These are phyloP conservation scores for Ceriops tagal DNA, from an alignment of 345 rosid genomes.

Conservation along the genomic window DNA sequence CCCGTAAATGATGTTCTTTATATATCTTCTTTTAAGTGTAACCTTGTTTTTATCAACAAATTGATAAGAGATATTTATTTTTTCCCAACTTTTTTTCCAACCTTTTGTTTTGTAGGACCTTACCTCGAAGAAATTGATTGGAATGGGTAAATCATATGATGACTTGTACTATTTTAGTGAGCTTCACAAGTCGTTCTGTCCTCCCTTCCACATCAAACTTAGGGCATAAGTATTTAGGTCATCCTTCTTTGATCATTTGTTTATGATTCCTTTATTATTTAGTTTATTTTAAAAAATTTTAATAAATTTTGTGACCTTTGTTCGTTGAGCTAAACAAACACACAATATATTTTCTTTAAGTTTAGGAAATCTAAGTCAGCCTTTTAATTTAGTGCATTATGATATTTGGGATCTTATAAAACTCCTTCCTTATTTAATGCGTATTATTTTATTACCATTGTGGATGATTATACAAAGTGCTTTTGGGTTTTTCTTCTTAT, in stretches of 20 bases:
- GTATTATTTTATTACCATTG: background rate
- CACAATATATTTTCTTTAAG: background rate
- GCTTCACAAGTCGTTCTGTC: background rate
- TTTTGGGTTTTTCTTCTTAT: background rate
- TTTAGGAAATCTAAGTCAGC: background rate
- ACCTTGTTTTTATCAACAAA: background rate
- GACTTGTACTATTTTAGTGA: constrained; percentile 2
- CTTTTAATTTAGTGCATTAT: background rate
- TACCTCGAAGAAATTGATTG: background rate
- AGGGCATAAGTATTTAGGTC: background rate
- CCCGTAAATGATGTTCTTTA: background rate
- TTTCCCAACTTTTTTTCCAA: background rate
- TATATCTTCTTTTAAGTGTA: background rate
- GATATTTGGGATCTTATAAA: background rate
- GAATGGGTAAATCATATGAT: constrained; percentile 5
- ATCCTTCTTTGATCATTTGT: background rate
- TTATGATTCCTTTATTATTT: background rate
- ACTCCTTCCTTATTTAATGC: background rate
- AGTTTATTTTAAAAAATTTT: background rate
- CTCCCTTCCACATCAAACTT: background rate
- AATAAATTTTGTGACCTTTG: background rate
- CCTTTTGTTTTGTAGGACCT: constrained; percentile 6
- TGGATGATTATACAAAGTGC: background rate
- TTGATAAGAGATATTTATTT: background rate
- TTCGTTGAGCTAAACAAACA: background rate